Evolutionary conservation across 2,329 filamentous ascomycete species (phyloP), one percentile per base, ranked within the genome.

Genomic region (Colletotrichum noveboracense): DNA sequence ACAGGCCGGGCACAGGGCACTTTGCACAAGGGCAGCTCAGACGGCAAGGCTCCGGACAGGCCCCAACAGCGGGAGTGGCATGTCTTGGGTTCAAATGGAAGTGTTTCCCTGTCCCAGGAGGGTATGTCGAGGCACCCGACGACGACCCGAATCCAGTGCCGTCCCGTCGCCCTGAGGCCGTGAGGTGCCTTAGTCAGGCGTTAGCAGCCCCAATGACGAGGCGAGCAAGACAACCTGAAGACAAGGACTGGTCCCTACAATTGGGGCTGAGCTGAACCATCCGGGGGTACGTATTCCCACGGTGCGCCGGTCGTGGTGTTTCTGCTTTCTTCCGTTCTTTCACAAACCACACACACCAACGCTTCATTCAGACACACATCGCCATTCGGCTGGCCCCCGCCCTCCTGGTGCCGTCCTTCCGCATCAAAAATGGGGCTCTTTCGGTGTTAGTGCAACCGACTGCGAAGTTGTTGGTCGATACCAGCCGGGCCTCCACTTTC

Each of bases 371-470:
- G 58, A 61, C n/a, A 38, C 28, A 38, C 58, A 69, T 28, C 24
- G 43, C 36, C 34, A 66, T 28, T 67, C 21, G 43, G 24, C 21
- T 24, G 38, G n/a, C 52, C 55, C 34, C 68, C 68, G 21, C 71
- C n/a, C 34, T 71, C 18, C 36, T 64, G 52, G 32, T 75, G 72
- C 72, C 72, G 72, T 36, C 72, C 52, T 71, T 66, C 72, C 72
- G 68, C 61, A 38, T 32, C 55, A 38, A 14, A 21, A 55, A 66
- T 66, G 28, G 67, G 68, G 68, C 71, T 36, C 28, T 52, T 52
- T 61, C 55, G 67, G 56, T 71, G 66, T 66, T 66, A 32, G 71
- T 70, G 72, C 38, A 36, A 16, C 62, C 61, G 34, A 28, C 61
- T 43, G 34, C 34, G 32, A 13, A 43, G 34, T 52, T 64, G 55